These are phyloP conservation scores for Carallia pectinifolia DNA, from an alignment of 345 rosid species.

Conservation along the genomic window DNA sequence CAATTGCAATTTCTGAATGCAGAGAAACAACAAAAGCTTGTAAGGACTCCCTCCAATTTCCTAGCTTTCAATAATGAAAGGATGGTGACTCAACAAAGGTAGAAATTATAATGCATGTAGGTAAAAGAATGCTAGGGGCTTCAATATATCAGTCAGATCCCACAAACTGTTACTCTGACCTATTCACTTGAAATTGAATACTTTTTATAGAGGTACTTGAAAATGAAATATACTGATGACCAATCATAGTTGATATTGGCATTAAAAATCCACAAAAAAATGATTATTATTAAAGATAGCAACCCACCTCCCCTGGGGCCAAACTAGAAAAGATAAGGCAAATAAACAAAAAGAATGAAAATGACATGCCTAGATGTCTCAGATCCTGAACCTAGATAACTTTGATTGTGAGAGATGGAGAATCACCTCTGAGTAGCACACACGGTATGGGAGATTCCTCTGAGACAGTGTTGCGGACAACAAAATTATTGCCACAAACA, in stretches of 20 bases:
- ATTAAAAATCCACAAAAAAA: too few species aligned
- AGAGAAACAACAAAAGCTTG: neutral
- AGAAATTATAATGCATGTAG: too few species aligned
- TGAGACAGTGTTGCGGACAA: conserved; percentile 69
- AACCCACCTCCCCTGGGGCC: too few species aligned
- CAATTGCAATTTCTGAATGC: neutral
- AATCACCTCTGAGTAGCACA: conserved; percentile 49
- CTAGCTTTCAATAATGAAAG: too few species aligned
- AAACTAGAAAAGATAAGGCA: neutral
- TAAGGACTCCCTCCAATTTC: too few species aligned
- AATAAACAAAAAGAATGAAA: neutral
- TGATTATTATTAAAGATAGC: too few species aligned
- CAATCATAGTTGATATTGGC: too few species aligned
- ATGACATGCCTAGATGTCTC: neutral
- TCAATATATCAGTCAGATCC: too few species aligned
- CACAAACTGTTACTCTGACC: neutral
- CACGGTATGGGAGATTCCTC: conserved; percentile 66
- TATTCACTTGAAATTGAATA: neutral
- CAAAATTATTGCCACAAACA: conserved; percentile 53
- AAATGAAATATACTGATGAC: too few species aligned
- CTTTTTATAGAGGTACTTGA: neutral
- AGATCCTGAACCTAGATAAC: neutral
- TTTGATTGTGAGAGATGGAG: neutral
- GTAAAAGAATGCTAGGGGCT: too few species aligned
- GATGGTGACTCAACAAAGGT: too few species aligned